These are phyloP conservation scores for Aspergillus biplanus DNA, from an alignment of 495 filamentous ascomycete genomes.

Conservation along the genomic window DNA sequence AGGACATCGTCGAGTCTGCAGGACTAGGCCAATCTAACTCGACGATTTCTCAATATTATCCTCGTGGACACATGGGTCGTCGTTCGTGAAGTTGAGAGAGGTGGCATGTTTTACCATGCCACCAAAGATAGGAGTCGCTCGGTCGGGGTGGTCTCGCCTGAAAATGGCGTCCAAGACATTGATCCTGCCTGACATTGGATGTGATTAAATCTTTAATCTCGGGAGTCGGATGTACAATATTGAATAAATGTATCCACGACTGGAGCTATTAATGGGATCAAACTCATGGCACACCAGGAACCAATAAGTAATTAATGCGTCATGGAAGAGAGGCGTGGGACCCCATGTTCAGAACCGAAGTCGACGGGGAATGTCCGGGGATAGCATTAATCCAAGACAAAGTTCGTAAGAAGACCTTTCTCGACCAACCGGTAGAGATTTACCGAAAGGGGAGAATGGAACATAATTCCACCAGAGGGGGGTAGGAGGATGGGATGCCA, in stretches of 20 bases:
- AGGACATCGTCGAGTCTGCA: constrained; percentile 17
- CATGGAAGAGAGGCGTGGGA: too few relatives aligned
- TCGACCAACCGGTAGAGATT: not conserved
- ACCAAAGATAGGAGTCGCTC: too few relatives aligned
- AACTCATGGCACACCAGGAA: too few relatives aligned
- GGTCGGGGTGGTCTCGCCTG: too few relatives aligned
- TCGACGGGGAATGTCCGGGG: too few relatives aligned
- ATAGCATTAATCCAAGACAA: not conserved
- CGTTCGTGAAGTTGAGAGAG: not conserved
- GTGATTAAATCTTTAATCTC: not conserved
- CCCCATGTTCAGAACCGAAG: too few relatives aligned
- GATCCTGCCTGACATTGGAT: too few relatives aligned
- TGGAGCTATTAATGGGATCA: too few relatives aligned
- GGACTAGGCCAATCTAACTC: constrained; percentile 4
- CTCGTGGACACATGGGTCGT: not conserved
- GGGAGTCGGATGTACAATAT: not conserved
- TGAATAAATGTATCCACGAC: not conserved
- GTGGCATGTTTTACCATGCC: not conserved
- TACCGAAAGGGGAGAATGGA: too few relatives aligned
- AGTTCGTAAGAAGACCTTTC: not conserved
- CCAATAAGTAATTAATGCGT: too few relatives aligned
- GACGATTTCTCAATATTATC: not conserved
- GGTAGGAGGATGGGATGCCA: not conserved
- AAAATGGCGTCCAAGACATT: too few relatives aligned
- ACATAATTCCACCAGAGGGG: not conserved